Evolutionary conservation across 163 green algal species (phyloP).

Genomic region (Chloromonas sp.): DNA sequence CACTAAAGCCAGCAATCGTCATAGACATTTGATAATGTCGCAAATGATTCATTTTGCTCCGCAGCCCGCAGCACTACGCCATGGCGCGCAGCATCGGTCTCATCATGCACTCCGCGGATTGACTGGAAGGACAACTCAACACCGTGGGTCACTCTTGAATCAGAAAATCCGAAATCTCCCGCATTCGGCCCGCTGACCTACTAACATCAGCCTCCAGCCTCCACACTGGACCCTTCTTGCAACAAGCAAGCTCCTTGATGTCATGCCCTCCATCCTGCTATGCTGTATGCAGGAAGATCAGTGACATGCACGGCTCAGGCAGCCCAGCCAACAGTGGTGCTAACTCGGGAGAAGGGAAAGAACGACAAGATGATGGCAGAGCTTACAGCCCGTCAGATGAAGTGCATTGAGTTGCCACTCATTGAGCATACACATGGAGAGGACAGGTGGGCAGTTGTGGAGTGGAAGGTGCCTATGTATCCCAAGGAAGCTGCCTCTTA

Average conservation of each 20-base stretch:
- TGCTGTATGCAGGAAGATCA: background rate
- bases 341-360: slow-evolving; percentile 77
- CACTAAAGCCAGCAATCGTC: no score
- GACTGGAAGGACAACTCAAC: no score
- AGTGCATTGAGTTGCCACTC: slow-evolving; percentile 78
- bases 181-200: no score
- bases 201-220: no score
- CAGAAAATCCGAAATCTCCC: no score
- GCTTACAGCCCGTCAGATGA: slow-evolving; percentile 38
- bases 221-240: no score
- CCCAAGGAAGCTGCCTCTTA: background rate
- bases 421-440: slow-evolving; percentile 73
- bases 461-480: background rate
- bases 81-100: no score
- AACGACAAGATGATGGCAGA: slow-evolving; percentile 72
- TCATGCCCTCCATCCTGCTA: background rate
- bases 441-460: slow-evolving; percentile 47
- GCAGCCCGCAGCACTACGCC: no score
- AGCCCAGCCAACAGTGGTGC: slow-evolving; percentile 40
- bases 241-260: background rate
- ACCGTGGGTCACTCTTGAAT: background rate
- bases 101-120: no score
- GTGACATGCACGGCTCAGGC: slow-evolving; percentile 3
- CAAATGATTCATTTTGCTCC: no score
- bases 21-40: no score